Conservation (phyloP, 352 stramenopile genomes). For the Nothophytophthora sp. region DNA sequence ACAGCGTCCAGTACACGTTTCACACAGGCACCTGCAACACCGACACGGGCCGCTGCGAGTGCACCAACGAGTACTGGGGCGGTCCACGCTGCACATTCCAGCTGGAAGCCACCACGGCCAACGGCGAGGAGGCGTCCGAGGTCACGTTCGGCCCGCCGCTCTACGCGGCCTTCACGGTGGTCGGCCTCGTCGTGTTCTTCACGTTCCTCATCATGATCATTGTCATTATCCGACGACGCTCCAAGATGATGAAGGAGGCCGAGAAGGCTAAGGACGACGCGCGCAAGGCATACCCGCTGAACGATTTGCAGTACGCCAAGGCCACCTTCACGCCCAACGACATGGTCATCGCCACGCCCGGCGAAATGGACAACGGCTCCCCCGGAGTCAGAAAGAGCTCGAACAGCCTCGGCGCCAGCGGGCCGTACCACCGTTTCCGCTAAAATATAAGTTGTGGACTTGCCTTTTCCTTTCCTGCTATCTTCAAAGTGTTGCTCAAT, state of each 20-base stretch:
- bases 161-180: constrained; percentile 23
- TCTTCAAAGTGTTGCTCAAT: too few relatives aligned
- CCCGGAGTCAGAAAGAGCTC: constrained; percentile 16
- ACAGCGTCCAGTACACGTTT: constrained; percentile 39
- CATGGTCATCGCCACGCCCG: constrained; percentile 9
- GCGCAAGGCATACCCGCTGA: constrained; percentile 19
- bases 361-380: constrained; percentile 14
- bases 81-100: constrained; percentile 67
- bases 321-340: constrained; percentile 16
- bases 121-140: constrained; percentile 26
- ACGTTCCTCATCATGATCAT: constrained; percentile 51
- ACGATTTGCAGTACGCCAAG: constrained; percentile 32
- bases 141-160: constrained; percentile 31
- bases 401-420: constrained; percentile 23
- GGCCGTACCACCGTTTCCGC: constrained; percentile 27
- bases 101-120: constrained; percentile 29
- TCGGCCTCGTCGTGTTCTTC: constrained; percentile 22
- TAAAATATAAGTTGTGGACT: constrained; percentile 26
- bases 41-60: constrained; percentile 44
- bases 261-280: constrained; percentile 36
- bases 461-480: too few relatives aligned
- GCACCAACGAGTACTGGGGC: constrained; percentile 58
- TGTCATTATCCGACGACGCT: constrained; percentile 35
- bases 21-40: constrained; percentile 55
- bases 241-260: constrained; percentile 26